phyloP scores from a whole-genome alignment of 352 stramenopile genomes.

The Thalassiosira hispida region DNA sequence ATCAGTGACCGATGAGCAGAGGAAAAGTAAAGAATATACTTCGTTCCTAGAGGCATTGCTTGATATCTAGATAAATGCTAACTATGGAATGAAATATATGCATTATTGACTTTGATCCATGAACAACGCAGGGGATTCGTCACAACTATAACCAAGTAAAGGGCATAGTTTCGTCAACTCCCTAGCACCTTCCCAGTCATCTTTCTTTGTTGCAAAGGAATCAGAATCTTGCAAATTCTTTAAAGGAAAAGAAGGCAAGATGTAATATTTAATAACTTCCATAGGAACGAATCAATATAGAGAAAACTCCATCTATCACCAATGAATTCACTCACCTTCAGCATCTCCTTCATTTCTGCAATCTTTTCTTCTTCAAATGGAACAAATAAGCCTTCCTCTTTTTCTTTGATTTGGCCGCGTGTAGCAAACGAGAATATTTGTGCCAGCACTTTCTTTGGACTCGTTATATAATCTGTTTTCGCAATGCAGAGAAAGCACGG shows the following conservation, averaged over 20 bases:
- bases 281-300: neutral
- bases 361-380: slow-evolving; percentile 3
- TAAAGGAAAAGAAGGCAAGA: neutral
- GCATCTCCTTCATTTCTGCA: slow-evolving; percentile 3
- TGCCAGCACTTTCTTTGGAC: slow-evolving; percentile 31
- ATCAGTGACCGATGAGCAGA: slow-evolving; percentile 39
- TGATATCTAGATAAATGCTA: neutral
- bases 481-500: too few relatives aligned
- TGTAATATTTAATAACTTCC: too few relatives aligned
- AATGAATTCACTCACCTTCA: too few relatives aligned
- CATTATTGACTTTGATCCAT: slow-evolving; percentile 2
- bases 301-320: slow-evolving; percentile 11
- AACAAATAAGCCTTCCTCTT: slow-evolving; percentile 25
- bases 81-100: too few relatives aligned
- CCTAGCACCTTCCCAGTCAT: slow-evolving; percentile 18
- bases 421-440: slow-evolving; percentile 41
- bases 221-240: slow-evolving; percentile 7
- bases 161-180: slow-evolving; percentile 22
- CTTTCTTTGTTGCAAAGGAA: slow-evolving; percentile 21
- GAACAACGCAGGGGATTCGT: slow-evolving; percentile 17
- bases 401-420: slow-evolving; percentile 21
- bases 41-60: slow-evolving; percentile 47
- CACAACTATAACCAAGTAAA: slow-evolving; percentile 30
- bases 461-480: too few relatives aligned
- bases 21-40: slow-evolving; percentile 52